Base-by-base conservation (phyloP, 345 rosid genomes). In the Brassica carinata region DNA sequence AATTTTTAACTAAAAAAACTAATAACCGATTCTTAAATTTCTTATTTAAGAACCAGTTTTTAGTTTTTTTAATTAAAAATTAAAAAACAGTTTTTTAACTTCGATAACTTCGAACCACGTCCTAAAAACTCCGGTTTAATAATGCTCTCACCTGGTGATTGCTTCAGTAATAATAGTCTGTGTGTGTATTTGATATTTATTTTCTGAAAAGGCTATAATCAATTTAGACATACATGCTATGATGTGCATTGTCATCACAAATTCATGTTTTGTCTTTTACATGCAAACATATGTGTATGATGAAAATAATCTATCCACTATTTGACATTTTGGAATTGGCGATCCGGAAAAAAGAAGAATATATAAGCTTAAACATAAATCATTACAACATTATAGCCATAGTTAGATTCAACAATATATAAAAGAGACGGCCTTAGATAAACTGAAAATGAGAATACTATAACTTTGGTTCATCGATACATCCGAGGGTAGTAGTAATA, bases 401-500 rank as follows among this genome's bases (percentile, higher is more conserved):
- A 19, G 26, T 18, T 7, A 58, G 29, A 18, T 18, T 58, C 26
- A 8, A 18, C 27, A 58, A 18, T 18, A 58, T 18, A 55, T 55
- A 55, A 15, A 58, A 61, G 65, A 61, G n/a, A 61, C 68, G 68
- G 13, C 63, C 29, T 18, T 58, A 1, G 29, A 58, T 58, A 19
- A 58, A 58, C 10, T 19, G 70, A 7, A 33, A 72, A 9, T 26
- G 23, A 73, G 62, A 11, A 63, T 48, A 48, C 15, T 48, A 48
- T 48, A 48, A 48, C 9, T n/a, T 71, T 19, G 30, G 40, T 48
- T 78, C 59, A 51, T 17, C 79, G 74, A 67, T 67, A 53, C 45
- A 48, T 40, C n/a, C 38, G 65, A 69, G 71, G 58, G 36, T 45
- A 19, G 61, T 27, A 73, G 57, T 48, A 48, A 74, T 75, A 74